These are phyloP conservation scores for Cryphonectria parasitica DNA, from an alignment of 2,329 filamentous ascomycete species.

Conservation along the genomic window DNA sequence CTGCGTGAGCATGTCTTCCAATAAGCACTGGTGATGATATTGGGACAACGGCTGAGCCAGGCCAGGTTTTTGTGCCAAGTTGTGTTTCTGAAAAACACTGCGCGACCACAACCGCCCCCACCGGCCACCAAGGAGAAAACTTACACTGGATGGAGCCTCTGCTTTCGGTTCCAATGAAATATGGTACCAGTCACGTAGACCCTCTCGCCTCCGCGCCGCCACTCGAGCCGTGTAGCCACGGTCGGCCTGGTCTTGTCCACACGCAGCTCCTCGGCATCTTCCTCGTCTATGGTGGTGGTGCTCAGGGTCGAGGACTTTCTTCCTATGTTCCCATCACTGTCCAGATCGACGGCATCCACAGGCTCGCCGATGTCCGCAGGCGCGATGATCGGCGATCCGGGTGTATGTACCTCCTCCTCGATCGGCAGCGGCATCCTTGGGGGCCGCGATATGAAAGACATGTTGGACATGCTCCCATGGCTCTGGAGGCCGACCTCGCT, in stretches of 20 bases:
- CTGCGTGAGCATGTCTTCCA: constrained; percentile 26
- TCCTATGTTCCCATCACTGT: constrained; percentile 49
- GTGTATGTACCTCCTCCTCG: constrained; percentile 86
- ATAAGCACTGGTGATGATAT: constrained; percentile 7
- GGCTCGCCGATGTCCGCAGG: constrained; percentile 62
- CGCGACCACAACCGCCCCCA: constrained; percentile 7
- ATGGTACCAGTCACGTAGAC: constrained; percentile 98
- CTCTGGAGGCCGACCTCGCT: constrained; percentile 50
- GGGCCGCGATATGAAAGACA: constrained; percentile 70
- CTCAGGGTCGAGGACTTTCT: constrained; percentile 63
- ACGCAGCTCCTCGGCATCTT: constrained; percentile 75
- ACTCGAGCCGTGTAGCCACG: constrained; percentile 84
- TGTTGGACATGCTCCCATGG: constrained; percentile 64
- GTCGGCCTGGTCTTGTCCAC: constrained; percentile 76
- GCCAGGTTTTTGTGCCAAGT: background rate
- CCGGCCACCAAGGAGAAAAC: constrained; percentile 41
- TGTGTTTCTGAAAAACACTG: constrained; percentile 12
- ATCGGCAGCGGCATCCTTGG: constrained; percentile 91
- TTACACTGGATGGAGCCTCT: constrained; percentile 83
- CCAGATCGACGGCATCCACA: constrained; percentile 58
- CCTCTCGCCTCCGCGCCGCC: constrained; percentile 81
- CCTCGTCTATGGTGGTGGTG: constrained; percentile 72
- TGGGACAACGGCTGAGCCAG: constrained; percentile 9
- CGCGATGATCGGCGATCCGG: constrained; percentile 85
- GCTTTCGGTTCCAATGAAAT: constrained; percentile 96